phyloP scores from a whole-genome alignment of 108 stramenopile species.

The Cyclotella sp. region DNA sequence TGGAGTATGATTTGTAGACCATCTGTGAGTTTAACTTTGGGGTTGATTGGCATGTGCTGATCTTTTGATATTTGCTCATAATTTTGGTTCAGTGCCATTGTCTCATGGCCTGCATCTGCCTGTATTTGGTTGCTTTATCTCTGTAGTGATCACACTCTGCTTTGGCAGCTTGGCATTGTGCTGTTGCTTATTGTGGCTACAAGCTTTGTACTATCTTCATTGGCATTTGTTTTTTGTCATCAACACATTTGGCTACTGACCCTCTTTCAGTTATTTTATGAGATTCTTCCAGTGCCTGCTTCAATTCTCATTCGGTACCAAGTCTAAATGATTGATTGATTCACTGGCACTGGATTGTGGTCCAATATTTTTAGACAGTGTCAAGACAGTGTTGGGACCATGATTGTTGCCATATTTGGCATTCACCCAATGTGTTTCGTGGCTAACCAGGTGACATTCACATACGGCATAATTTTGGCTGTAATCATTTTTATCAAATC shows the following conservation, averaged over 20 bases:
- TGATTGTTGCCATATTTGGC: background rate
- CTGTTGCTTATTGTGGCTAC: background rate
- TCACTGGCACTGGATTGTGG: constrained; percentile 8
- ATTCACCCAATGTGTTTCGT: background rate
- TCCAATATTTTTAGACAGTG: constrained; percentile 12
- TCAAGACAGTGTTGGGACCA: background rate
- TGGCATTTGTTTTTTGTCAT: too few species aligned
- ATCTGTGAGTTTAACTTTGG: background rate
- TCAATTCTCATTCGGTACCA: constrained; percentile 1
- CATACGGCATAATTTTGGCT: background rate
- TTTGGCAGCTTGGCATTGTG: background rate
- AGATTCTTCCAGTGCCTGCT: background rate
- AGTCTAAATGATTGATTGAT: background rate
- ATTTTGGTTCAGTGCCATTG: constrained; percentile 9
- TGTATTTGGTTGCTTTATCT: background rate
- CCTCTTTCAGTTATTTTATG: background rate
- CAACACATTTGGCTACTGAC: background rate
- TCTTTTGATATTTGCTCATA: constrained; percentile 3
- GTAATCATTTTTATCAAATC: background rate
- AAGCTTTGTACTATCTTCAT: background rate
- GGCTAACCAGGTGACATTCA: constrained; percentile 13
- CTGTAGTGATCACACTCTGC: background rate
- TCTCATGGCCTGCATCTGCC: background rate
- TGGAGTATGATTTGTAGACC: background rate
- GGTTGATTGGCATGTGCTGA: constrained; percentile 17